These are phyloP conservation scores for Pyrus hybrid DNA, from an alignment of 331 rosid genomes.

Conservation along the genomic window DNA sequence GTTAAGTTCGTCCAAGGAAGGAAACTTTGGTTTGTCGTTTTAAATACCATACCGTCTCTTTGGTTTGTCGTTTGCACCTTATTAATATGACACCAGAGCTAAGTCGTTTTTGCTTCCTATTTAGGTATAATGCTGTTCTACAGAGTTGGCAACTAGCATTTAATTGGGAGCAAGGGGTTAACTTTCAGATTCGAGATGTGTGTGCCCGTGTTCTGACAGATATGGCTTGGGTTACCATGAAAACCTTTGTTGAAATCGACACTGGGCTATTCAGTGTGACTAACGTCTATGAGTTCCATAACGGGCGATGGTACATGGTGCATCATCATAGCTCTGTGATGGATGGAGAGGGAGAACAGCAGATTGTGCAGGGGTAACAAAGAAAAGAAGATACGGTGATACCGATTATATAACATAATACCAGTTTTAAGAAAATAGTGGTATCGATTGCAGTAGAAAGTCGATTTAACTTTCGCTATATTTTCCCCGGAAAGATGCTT, in stretches of 20 bases:
- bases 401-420: slow-evolving; percentile 26
- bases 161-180: slow-evolving; percentile 82
- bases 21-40: neutral
- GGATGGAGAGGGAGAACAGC: slow-evolving; percentile 65
- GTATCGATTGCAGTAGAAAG: slow-evolving; percentile 42
- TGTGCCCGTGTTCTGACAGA: slow-evolving; percentile 79
- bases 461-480: slow-evolving; percentile 39
- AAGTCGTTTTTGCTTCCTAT: slow-evolving; percentile 3
- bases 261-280: slow-evolving; percentile 79
- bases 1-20: neutral
- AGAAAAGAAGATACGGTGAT: slow-evolving; percentile 6
- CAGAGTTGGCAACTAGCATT: slow-evolving; percentile 85
- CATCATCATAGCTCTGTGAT: slow-evolving; percentile 91
- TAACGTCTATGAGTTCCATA: slow-evolving; percentile 68
- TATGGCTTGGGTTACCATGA: slow-evolving; percentile 98
- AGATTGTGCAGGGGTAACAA: slow-evolving; percentile 53
- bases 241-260: slow-evolving; percentile 66
- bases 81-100: neutral
- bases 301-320: slow-evolving; percentile 89
- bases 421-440: slow-evolving; percentile 31
- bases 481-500: slow-evolving; percentile 38
- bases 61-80: no score
- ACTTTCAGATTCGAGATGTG: slow-evolving; percentile 80
- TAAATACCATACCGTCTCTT: no score
- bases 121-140: slow-evolving; percentile 72